Evolutionary conservation across 208 protist species (phyloP), one percentile per base, ranked within the genome.

Genomic region (Wallacemonas sp.): DNA sequence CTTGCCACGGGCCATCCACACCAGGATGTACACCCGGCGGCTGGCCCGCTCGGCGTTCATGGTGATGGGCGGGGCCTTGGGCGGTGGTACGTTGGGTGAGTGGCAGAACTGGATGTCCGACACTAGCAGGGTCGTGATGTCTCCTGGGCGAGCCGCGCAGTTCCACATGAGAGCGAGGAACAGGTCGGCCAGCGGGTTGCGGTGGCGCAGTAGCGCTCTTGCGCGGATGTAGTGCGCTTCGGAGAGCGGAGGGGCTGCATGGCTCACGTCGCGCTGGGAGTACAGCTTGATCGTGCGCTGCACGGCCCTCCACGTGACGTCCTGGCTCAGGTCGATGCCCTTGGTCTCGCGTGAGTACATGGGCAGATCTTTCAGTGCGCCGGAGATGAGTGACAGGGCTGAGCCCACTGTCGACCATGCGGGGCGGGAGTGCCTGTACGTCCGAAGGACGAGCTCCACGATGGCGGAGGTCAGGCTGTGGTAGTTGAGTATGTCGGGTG

Each of bases 81-180:
- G 41, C 22, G 41, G 41, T 22, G 41, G 48, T 19, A 36, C 12
- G 9, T 24, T 34, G 10, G 48, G 22, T 6, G 5, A 22, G 48
- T 55, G 5, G 12, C 30, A 30, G 12, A 37, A 19, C 24, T 36
- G 24, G 48, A 30, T 29, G 48, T 55, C 48, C 48, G 29, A 36
- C 10, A 30, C 30, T 8, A 26, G 10, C 27, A 60, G 54, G 3
- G 6, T 42, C 21, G 33, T 42, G 22, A 63, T 36, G 57, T 63
- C 57, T 8, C 24, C 36, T 24, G 37, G 8, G 22, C 57, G 57
- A 21, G 57, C 57, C 57, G 57, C 57, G 41, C 36, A 48, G 26
- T 26, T 36, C 57, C 57, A 63, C 37, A 63, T 19, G 3, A 63
- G 32, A 3, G 57, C 15, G 21, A 63, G 57, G 24, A 48, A 36